Base-by-base conservation (phyloP, 1,139 yeast genomes). In the Sugiyamaella neomexicana region DNA sequence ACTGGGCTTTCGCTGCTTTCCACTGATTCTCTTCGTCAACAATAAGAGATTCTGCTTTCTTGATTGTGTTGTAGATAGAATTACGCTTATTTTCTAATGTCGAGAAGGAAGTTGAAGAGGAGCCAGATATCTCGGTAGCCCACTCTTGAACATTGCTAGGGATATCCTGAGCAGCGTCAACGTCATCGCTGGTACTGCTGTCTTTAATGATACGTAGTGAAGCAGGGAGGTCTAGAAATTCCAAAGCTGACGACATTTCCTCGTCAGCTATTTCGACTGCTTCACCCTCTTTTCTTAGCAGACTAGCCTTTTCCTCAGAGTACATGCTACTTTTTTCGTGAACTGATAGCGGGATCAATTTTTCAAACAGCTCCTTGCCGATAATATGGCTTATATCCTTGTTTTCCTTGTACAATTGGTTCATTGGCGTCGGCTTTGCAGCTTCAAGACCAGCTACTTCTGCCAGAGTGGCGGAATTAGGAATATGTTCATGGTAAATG, bases 251-350 rank as follows among this genome's bases (percentile, higher is more conserved):
- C 1, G 78, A 71, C 51, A 86, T 76, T 65, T 90, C 95, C 67
- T 89, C 87, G 60, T 89, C 83, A 0, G 96, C 88, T 12, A 89
- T 80, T 55, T 88, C 93, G 29, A 83, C 80, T 60, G 80, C 78
- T 58, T 90, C 98, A 48, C 85, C 77, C 65, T 89, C 93, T 53
- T 76, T 78, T 62, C 99, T 78, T 52, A 90, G 72, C 50, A 89
- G 72, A 58, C 82, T 83, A 0, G 96, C 91, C 69, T 89, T 88
- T 67, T 88, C 91, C 67, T 93, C 99, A 0, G 96, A 87, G 68
- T 93, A 93, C 60, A 83, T 76, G 62, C 97, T 89, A 55, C 89
- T 80, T 63, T 88, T 82, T 67, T 91, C 97, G 67, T 90, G 96
- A 36, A 91, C 89, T 45, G 85, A 81, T 64, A 90, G 76, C 1